Base-by-base conservation (phyloP, 2,329 filamentous ascomycete species). In the Monosporascus ibericus region DNA sequence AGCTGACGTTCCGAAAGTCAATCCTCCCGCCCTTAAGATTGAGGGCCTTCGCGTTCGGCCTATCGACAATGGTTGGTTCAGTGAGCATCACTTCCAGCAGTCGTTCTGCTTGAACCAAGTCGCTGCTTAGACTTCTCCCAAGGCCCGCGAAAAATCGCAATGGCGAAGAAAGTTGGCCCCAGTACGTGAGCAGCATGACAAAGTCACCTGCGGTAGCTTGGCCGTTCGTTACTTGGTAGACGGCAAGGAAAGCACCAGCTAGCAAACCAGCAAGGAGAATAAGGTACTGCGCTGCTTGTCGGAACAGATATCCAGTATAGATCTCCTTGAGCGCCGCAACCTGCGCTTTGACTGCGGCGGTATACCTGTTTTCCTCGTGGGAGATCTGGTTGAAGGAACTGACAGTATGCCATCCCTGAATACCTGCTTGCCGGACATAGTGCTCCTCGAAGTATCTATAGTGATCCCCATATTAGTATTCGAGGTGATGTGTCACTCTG, bases 101-200 rank as follows among this genome's bases (percentile, higher is more conserved):
- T 24, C 78, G 73, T 62, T 84, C 79, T 6, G 80, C 80, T 52
- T 82, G 74, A 44, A 84, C 78, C 37, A 84, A 72, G 52, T 81
- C 75, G 55, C 76, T 74, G 52, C 79, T 80, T 55, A 84, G 75
- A 48, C 68, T 77, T 61, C 79, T 80, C 6, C 81, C 79, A 27
- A 84, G 68, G 18, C 72, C 70, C 6, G 80, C 77, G 63, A 90
- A 89, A 67, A 87, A 89, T 58, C 84, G 84, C 50, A 90, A 75
- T 2, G 87, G 87, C 2, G 80, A 78, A 44, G 86, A 86, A 38
- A 90, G 75, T 62, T 90, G 86, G 18, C 80, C 79, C 85, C 88
- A 88, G 66, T 90, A 90, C 50, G 85, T 86, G 54, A 90, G 70
- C 17, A 90, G 73, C 69, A 85, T 82, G 51, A 87, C 82, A 59